Evolutionary conservation across 768 basidiomycete species (phyloP).

Genomic region (Podaxis carcinomalis): DNA sequence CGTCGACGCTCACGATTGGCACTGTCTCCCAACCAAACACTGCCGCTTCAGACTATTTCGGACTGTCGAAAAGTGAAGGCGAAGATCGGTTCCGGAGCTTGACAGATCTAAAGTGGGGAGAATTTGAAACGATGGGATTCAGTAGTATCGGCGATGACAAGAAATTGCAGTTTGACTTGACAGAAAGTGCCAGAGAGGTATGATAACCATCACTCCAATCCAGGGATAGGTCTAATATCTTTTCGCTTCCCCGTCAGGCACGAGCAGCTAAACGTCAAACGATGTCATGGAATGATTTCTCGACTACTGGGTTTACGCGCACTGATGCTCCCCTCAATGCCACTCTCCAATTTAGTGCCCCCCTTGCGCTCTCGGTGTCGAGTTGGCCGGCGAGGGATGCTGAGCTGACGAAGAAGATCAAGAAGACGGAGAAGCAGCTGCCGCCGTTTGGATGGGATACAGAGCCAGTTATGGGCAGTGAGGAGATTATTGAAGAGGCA

Average conservation of each 20-base stretch:
- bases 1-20: slow-evolving; percentile 22
- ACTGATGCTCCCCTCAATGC: slow-evolving; percentile 70
- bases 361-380: slow-evolving; percentile 44
- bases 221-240: not conserved
- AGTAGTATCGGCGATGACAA: slow-evolving; percentile 52
- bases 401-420: slow-evolving; percentile 72
- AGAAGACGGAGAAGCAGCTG: slow-evolving; percentile 77
- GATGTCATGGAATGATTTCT: slow-evolving; percentile 90
- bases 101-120: slow-evolving; percentile 88
- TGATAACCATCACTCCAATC: slow-evolving; percentile 5
- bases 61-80: slow-evolving; percentile 34
- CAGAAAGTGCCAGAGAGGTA: slow-evolving; percentile 75
- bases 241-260: slow-evolving; percentile 35
- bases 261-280: slow-evolving; percentile 74
- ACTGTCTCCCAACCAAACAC: slow-evolving; percentile 14
- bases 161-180: slow-evolving; percentile 90
- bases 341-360: slow-evolving; percentile 75
- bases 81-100: slow-evolving; percentile 76
- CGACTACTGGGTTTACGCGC: slow-evolving; percentile 75
- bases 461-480: slow-evolving; percentile 69
- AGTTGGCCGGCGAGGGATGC: slow-evolving; percentile 73
- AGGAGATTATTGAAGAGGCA: slow-evolving; percentile 84
- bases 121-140: slow-evolving; percentile 86
- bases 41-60: slow-evolving; percentile 30
- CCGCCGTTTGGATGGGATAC: slow-evolving; percentile 94